A percentile compares a stretch with the other conserved stretches of the same genome.
These are phyloP conservation scores for Colletotrichum lindemuthianum DNA, from an alignment of 2,329 filamentous ascomycete genomes.

Conservation along the genomic window DNA sequence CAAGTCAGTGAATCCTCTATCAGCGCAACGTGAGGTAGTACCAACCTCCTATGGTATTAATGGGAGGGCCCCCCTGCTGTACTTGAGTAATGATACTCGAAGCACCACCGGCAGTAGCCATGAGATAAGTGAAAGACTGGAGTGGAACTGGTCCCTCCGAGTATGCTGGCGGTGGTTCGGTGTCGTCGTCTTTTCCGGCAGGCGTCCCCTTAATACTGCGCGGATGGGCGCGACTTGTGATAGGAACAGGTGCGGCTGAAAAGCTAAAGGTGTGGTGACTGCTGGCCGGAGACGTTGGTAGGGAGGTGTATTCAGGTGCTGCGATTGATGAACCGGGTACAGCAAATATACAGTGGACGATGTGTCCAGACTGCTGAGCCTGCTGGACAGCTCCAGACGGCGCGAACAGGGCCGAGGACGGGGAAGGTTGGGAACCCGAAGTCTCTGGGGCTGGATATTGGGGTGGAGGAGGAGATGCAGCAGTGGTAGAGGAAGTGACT, in stretches of 20 bases:
- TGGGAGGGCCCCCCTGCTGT: constrained; percentile 88
- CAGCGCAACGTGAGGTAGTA: background rate
- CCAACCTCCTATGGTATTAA: constrained; percentile 88
- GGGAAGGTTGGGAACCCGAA: constrained; percentile 63
- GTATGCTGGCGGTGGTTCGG: constrained; percentile 95
- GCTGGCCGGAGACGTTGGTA: constrained; percentile 50
- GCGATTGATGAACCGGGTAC: background rate
- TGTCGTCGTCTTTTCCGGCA: constrained; percentile 81
- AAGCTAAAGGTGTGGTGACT: constrained; percentile 43
- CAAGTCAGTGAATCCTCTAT: constrained; percentile 19
- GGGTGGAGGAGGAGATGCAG: constrained; percentile 64
- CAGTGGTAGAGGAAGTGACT: constrained; percentile 35
- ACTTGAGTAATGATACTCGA: constrained; percentile 99
- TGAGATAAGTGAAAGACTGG: constrained; percentile 92
- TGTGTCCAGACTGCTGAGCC: background rate
- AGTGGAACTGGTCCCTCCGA: constrained; percentile 94
- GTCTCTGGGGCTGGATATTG: constrained; percentile 68
- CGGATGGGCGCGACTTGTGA: constrained; percentile 88
- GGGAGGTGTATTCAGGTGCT: constrained; percentile 37
- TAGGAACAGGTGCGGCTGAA: constrained; percentile 66
- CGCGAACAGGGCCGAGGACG: constrained; percentile 70
- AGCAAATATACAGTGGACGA: constrained; percentile 58
- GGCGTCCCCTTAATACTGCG: constrained; percentile 81
- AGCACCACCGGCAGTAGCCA: constrained; percentile 96
- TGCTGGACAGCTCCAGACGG: constrained; percentile 45